Base-by-base conservation (phyloP, 192 early-diverging fungal species). In the Neocallimastix lanati region DNA sequence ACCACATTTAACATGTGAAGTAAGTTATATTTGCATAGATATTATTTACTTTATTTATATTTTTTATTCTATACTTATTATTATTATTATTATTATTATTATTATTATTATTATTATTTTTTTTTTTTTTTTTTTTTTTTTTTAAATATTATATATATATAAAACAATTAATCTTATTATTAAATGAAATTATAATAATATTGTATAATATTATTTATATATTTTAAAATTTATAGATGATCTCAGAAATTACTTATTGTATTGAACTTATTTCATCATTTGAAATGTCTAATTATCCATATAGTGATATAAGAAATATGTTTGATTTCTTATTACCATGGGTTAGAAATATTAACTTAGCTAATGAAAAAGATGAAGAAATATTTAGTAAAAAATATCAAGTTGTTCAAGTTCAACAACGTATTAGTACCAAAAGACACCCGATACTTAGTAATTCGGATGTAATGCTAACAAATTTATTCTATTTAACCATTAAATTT, bases 401-500 rank as follows among this genome's bases (percentile, higher is more conserved):
- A n/a, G 50, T 67, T n/a, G 50, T 67, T n/a, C 50, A 67, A n/a
- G 50, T 21, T 0, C 50, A 67, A 67, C 50, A 67, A 11, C 50
- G 25, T 11, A 67, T 67, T 67, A 67, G 30, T 27, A 76, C n/a
- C 3, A 77, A 81, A 85, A 83, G 76, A n/a, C 25, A 78, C n/a
- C 77, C 50, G 11, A 37, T 58, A 11, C 50, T 58, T n/a, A 37
- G 25, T 78, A n/a, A 82, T 83, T 2, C 88, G 82, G 80, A 89
- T 87, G 58, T 83, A 7, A 67, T 96, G 13, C 82, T 95, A 25
- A 91, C 88, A 16, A 93, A 94, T 82, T 79, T 96, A 2, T 93
- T 93, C 78, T 95, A 92, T 80, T 86, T 96, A 29, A 96, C 93
- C 12, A 86, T 94, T 58, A 91, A 90, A 77, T 94, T 91, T 82